Percentiles rank a stretch among this genome's conserved stretches.
Conservation (phyloP, 2,329 filamentous ascomycete species). For the Nigrograna mackinnonii region DNA sequence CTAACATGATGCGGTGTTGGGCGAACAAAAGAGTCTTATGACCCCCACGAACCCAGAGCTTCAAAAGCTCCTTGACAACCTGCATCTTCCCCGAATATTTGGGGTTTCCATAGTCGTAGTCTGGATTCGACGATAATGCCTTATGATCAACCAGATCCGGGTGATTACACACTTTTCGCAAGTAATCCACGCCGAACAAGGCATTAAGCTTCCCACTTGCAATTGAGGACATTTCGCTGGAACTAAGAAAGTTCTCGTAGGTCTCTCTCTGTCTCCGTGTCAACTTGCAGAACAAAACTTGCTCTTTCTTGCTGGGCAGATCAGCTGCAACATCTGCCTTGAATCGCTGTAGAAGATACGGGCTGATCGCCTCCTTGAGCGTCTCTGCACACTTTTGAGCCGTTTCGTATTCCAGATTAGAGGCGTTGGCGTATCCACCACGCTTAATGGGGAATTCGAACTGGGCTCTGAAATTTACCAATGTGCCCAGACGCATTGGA, state of each 20-base stretch:
- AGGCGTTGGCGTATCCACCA: slow-evolving; percentile 94
- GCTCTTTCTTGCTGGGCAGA: slow-evolving; percentile 92
- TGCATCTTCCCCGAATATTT: slow-evolving; percentile 93
- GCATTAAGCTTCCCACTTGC: slow-evolving; percentile 74
- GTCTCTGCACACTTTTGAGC: slow-evolving; percentile 93
- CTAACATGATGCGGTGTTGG: slow-evolving; percentile 92
- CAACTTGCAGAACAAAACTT: slow-evolving; percentile 93
- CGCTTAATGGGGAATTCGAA: slow-evolving; percentile 94
- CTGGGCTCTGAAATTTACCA: slow-evolving; percentile 86
- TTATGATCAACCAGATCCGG: slow-evolving; percentile 82
- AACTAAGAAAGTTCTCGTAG: slow-evolving; percentile 80
- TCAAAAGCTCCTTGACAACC: slow-evolving; percentile 83
- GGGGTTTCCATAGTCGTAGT: slow-evolving; percentile 77
- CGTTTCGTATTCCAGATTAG: slow-evolving; percentile 90
- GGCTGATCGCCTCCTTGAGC: slow-evolving; percentile 89
- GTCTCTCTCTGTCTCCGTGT: slow-evolving; percentile 77
- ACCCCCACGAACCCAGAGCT: slow-evolving; percentile 87
- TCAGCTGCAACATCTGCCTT: slow-evolving; percentile 95
- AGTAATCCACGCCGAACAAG: slow-evolving; percentile 85
- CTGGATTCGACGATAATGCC: slow-evolving; percentile 59
- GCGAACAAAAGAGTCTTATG: slow-evolving; percentile 94
- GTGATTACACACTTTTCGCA: slow-evolving; percentile 97
- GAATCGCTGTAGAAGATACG: slow-evolving; percentile 88
- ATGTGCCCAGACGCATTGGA: slow-evolving; percentile 89
- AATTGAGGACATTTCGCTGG: slow-evolving; percentile 85